Evolutionary conservation across 805 yeast species (phyloP).

Genomic region (Pichia manshurica): DNA sequence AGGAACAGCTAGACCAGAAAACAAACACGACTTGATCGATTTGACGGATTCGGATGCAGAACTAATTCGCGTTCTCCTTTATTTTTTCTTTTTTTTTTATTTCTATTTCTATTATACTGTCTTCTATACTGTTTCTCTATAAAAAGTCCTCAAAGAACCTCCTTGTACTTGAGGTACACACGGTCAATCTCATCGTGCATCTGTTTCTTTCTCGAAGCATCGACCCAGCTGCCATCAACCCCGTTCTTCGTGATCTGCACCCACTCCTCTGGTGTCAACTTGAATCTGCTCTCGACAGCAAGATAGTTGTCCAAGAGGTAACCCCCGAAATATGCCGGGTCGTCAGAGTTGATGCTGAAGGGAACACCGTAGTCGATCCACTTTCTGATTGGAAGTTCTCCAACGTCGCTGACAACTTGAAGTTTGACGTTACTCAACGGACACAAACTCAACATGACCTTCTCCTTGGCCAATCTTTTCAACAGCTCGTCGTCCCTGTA

Average conservation of each 20-base stretch:
- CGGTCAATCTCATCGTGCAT: slow-evolving; percentile 41
- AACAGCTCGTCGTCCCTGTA: slow-evolving; percentile 49
- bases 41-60: too few relatives aligned
- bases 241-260: slow-evolving; percentile 55
- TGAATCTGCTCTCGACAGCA: slow-evolving; percentile 59
- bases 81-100: too few relatives aligned
- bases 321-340: slow-evolving; percentile 84
- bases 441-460: slow-evolving; percentile 64
- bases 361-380: slow-evolving; percentile 60
- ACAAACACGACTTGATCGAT: background rate
- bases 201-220: slow-evolving; percentile 45
- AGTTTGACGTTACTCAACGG: slow-evolving; percentile 73
- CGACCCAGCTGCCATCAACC: slow-evolving; percentile 70
- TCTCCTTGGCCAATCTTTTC: slow-evolving; percentile 47
- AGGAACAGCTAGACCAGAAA: too few relatives aligned
- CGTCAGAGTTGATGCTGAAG: slow-evolving; percentile 72
- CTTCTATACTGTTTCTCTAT: too few relatives aligned
- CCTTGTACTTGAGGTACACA: slow-evolving; percentile 29
- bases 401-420: slow-evolving; percentile 63
- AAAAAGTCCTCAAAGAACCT: slow-evolving; percentile 1
- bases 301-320: slow-evolving; percentile 71
- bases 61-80: too few relatives aligned
- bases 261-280: slow-evolving; percentile 59
- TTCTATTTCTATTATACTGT: too few relatives aligned
- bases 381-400: slow-evolving; percentile 58